Conservation (phyloP, 2,329 filamentous ascomycete genomes). For the Penicillium nordicum region DNA sequence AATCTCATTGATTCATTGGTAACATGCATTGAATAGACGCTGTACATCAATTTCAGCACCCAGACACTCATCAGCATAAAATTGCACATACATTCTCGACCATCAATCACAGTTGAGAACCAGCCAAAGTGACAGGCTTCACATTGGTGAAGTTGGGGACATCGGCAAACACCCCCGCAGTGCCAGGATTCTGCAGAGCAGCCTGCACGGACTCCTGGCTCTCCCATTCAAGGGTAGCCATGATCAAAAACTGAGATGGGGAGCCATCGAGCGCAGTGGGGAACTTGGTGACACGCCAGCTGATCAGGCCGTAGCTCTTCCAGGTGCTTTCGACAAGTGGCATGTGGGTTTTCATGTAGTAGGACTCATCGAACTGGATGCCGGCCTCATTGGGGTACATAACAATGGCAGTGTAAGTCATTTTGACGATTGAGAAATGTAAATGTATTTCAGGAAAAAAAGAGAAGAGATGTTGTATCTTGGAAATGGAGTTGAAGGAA, state of each 20-base stretch:
- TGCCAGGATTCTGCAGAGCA: constrained; percentile 6
- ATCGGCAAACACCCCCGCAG: constrained; percentile 16
- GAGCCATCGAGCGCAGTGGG: constrained; percentile 15
- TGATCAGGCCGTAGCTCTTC: constrained; percentile 16
- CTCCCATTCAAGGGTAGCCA: constrained; percentile 18
- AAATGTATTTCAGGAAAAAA: background rate
- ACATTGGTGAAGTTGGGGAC: constrained; percentile 26
- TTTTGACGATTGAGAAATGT: constrained; percentile 1
- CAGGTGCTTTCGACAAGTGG: constrained; percentile 19
- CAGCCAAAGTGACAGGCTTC: constrained; percentile 19
- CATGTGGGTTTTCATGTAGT: constrained; percentile 25
- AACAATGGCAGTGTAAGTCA: constrained; percentile 18
- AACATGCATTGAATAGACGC: background rate
- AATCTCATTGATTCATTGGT: background rate
- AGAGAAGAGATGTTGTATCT: background rate
- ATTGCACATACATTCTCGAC: background rate
- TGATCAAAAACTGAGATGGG: constrained; percentile 15
- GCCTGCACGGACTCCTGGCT: constrained; percentile 15
- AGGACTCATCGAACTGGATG: constrained; percentile 20
- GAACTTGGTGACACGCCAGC: constrained; percentile 20
- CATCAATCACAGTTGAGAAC: background rate
- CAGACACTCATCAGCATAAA: no score
- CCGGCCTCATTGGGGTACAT: constrained; percentile 22
- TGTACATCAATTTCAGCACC: background rate
- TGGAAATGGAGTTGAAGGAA: background rate